phyloP scores from a whole-genome alignment of 2,329 filamentous ascomycete genomes.

The Gaeumannomyces tritici region DNA sequence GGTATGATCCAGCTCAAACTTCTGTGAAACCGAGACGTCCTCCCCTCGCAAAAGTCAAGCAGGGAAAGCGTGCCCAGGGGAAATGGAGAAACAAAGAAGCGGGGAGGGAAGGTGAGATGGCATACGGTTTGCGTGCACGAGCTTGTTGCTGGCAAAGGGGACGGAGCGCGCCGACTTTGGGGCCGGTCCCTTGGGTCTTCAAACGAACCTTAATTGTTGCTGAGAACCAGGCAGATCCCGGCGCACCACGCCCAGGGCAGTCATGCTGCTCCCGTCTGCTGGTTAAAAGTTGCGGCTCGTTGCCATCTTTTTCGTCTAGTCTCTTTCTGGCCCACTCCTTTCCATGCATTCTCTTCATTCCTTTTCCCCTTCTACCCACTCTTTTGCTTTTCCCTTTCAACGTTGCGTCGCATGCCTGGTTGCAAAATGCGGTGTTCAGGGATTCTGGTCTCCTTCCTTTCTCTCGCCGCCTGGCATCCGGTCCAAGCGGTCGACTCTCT shows the following conservation, averaged over 20 bases:
- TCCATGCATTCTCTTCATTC: not conserved
- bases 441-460: not conserved
- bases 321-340: not conserved
- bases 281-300: not conserved
- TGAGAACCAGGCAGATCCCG: too few relatives aligned
- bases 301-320: not conserved
- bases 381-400: not conserved
- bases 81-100: not conserved
- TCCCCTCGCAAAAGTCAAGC: too few relatives aligned
- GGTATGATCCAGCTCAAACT: not conserved
- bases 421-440: not conserved
- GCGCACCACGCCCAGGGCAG: too few relatives aligned
- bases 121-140: too few relatives aligned
- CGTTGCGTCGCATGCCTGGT: not conserved
- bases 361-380: not conserved
- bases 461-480: not conserved
- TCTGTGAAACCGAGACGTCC: not conserved
- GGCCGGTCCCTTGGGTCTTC: not conserved
- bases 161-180: not conserved
- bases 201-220: not conserved
- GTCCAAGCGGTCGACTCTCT: slow-evolving; percentile 15
- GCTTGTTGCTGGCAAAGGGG: too few relatives aligned
- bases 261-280: not conserved
- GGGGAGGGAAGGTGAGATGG: too few relatives aligned
- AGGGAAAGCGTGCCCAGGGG: not conserved